Base-by-base conservation (phyloP, 202 grass and related monocot genomes). In the Alloteropsis angusta region DNA sequence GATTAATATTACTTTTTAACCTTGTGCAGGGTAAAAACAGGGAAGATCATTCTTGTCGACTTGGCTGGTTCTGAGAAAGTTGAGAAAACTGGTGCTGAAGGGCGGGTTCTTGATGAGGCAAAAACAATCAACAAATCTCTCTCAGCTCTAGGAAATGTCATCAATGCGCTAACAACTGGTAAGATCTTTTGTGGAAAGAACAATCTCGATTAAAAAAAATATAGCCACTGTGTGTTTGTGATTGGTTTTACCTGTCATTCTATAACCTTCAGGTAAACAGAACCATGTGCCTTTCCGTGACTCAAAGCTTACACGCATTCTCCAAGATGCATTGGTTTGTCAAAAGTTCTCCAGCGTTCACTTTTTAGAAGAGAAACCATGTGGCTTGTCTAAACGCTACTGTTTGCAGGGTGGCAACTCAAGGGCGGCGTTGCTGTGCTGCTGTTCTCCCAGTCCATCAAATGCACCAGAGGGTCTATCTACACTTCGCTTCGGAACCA, bases 41-140 rank as follows among this genome's bases (percentile, higher is more conserved):
- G 94, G 74, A 97, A 97, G 78, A 85, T 97, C 76, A 60, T 93
- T 72, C 88, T 97, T 72, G 94, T 97, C 57, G 94, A 97, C 67
- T 85, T 97, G 42, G 94, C 94, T 80, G 94, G 91, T 73, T 97
- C 91, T 47, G 91, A 97, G 75, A 97, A 92, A 86, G 91, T 89
- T 79, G 94, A 97, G 79, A 97, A 89, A 86, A 92, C 84, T 45
- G 91, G 91, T 83, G 88, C 91, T 88, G 79, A 83, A 84, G 94
- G 94, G 72, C 79, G 83, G 68, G 75, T 93, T 86, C 91, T 97
- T 59, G 91, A 97, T 68, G 91, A 97, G 82, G 94, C 91, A 30
- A 97, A 93, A 82, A 93, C 85, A 72, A 93, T 97, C 37, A 97
- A 97, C 76, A 97, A 93, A 73, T 97, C 94, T 9, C 88, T 97